Percentiles rank a stretch among this genome's conserved stretches.
Evolutionary conservation across 768 basidiomycete genomes (phyloP).

Genomic region (Termitomyces sp.): DNA sequence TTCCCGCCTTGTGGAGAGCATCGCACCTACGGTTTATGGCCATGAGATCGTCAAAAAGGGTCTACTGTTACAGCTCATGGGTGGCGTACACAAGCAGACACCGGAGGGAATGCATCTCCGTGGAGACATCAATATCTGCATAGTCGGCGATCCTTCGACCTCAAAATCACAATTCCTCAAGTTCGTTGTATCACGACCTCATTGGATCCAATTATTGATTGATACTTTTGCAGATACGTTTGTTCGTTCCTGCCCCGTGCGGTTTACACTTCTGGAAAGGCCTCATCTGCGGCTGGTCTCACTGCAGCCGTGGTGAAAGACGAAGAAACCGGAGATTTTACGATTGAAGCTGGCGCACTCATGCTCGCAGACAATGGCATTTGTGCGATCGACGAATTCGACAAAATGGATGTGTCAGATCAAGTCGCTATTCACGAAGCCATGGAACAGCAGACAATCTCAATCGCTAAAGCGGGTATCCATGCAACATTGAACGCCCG

Average conservation of each 20-base stretch:
- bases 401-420: slow-evolving; percentile 99
- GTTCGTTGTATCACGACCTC: slow-evolving; percentile 39
- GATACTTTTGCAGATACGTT: slow-evolving; percentile 63
- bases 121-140: slow-evolving; percentile 97
- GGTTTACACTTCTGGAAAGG: slow-evolving; percentile 99
- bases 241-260: slow-evolving; percentile 97
- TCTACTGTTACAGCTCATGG: slow-evolving; percentile 92
- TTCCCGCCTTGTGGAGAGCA: slow-evolving; percentile 86
- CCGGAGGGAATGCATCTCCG: slow-evolving; percentile 96
- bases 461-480: slow-evolving; percentile 98
- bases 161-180: slow-evolving; percentile 99
- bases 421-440: slow-evolving; percentile 99
- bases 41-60: slow-evolving; percentile 99
- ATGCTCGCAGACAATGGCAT: slow-evolving; percentile 99
- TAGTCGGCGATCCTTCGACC: slow-evolving; percentile 95
- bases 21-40: slow-evolving; percentile 97
- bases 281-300: slow-evolving; percentile 96
- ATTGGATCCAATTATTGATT: neutral
- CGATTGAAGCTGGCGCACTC: slow-evolving; percentile 97
- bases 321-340: slow-evolving; percentile 98
- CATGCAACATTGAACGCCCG: slow-evolving; percentile 97
- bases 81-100: slow-evolving; percentile 97
- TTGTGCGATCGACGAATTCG: slow-evolving; percentile 99
- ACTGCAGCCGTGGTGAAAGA: slow-evolving; percentile 98
- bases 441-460: slow-evolving; percentile 99